Conservation (phyloP, 2,329 filamentous ascomycete species). For the Pseudogymnoascus sp. region DNA sequence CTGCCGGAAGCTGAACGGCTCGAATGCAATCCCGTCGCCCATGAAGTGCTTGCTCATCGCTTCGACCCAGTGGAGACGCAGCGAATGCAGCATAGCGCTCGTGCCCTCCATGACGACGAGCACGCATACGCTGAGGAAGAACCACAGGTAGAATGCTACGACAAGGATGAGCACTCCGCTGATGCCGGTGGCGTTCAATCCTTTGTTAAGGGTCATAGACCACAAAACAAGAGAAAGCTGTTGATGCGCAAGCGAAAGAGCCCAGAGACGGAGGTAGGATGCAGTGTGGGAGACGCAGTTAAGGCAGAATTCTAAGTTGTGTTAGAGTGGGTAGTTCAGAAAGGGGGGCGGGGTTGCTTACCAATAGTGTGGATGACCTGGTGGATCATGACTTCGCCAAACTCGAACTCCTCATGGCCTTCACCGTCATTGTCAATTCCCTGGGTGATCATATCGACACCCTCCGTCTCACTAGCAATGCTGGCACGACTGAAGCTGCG, state of each 20-base stretch:
- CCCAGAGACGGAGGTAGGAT: constrained; percentile 97
- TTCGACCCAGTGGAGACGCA: constrained; percentile 92
- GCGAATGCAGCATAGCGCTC: constrained; percentile 86
- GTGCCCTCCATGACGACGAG: constrained; percentile 94
- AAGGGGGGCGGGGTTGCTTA: constrained; percentile 39
- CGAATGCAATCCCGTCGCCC: constrained; percentile 78
- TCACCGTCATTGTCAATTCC: constrained; percentile 66
- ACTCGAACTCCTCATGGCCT: constrained; percentile 95
- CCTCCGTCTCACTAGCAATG: constrained; percentile 69
- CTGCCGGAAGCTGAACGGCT: constrained; percentile 79
- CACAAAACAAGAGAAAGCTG: constrained; percentile 94
- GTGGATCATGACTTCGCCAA: constrained; percentile 96
- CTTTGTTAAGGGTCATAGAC: constrained; percentile 84
- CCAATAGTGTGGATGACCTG: constrained; percentile 98
- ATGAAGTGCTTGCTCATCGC: constrained; percentile 97
- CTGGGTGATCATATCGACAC: constrained; percentile 80
- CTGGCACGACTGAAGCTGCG: constrained; percentile 57
- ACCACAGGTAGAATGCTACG: constrained; percentile 80
- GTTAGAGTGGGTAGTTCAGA: constrained; percentile 25
- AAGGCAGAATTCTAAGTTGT: constrained; percentile 76
- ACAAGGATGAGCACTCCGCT: constrained; percentile 75
- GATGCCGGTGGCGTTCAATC: constrained; percentile 59
- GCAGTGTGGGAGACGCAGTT: constrained; percentile 99
- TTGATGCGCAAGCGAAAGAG: constrained; percentile 91
- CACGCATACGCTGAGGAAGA: constrained; percentile 71